Percentiles rank a stretch among this genome's conserved stretches.
Evolutionary conservation across 2,329 filamentous ascomycete species (phyloP).

Genomic region (Colletotrichum incanum): DNA sequence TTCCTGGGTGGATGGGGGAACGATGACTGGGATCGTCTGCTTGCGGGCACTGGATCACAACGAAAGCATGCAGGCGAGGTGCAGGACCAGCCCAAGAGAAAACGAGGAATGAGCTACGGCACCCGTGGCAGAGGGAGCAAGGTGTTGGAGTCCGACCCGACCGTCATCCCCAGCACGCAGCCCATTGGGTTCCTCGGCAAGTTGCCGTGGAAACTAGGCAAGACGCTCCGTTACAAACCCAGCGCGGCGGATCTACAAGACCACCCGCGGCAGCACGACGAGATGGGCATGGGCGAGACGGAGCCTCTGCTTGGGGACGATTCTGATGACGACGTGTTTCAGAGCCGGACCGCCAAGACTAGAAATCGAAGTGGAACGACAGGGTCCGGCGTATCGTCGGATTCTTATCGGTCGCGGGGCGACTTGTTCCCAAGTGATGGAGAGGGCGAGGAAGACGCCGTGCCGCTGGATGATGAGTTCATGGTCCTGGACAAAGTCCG

Average conservation of each 20-base stretch:
- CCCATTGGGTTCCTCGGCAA: slow-evolving; percentile 88
- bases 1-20: slow-evolving; percentile 79
- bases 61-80: slow-evolving; percentile 58
- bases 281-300: slow-evolving; percentile 67
- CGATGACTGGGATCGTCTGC: slow-evolving; percentile 87
- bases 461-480: slow-evolving; percentile 94
- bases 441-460: slow-evolving; percentile 90
- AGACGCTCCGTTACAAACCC: slow-evolving; percentile 88
- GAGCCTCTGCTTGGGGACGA: slow-evolving; percentile 76
- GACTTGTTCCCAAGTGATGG: slow-evolving; percentile 92
- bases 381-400: slow-evolving; percentile 85
- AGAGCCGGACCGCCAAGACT: slow-evolving; percentile 54
- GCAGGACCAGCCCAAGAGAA: slow-evolving; percentile 77
- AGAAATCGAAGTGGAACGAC: slow-evolving; percentile 84
- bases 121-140: slow-evolving; percentile 67
- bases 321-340: slow-evolving; percentile 49
- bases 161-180: slow-evolving; percentile 90
- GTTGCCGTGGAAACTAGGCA: slow-evolving; percentile 88
- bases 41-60: slow-evolving; percentile 77
- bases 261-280: slow-evolving; percentile 74
- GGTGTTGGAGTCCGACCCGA: slow-evolving; percentile 79
- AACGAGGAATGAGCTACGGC: slow-evolving; percentile 92
- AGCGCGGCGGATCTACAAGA: slow-evolving; percentile 93
- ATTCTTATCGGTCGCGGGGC: slow-evolving; percentile 88
- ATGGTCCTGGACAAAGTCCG: slow-evolving; percentile 84